A percentile compares a stretch with the other conserved stretches of the same genome.
Evolutionary conservation across 192 early-diverging fungal species (phyloP).

Genomic region (Obelidium mucronatum): DNA sequence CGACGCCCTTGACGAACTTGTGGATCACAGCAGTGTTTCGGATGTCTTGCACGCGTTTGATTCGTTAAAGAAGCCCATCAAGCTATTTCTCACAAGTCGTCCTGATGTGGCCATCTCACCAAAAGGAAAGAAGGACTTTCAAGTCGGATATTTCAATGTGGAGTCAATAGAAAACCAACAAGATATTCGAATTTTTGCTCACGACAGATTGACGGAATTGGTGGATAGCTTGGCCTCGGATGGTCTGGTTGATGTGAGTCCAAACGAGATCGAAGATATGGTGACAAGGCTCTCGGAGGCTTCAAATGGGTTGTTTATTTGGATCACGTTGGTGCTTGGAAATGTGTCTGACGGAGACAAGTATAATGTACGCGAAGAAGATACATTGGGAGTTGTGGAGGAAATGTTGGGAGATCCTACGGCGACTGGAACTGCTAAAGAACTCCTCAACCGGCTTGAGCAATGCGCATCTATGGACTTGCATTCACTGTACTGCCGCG

Average conservation of each 20-base stretch:
- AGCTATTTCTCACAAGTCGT: not conserved
- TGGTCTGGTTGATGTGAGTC: not conserved
- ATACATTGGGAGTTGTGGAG: too few relatives aligned
- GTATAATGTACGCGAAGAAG: too few relatives aligned
- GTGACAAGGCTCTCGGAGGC: not conserved
- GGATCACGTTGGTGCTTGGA: not conserved
- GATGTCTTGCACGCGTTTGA: not conserved
- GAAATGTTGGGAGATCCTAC: too few relatives aligned
- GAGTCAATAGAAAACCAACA: not conserved
- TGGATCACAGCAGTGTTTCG: not conserved
- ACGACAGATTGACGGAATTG: not conserved
- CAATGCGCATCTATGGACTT: not conserved
- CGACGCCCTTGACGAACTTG: not conserved
- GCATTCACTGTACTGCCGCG: not conserved
- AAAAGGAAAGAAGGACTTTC: not conserved
- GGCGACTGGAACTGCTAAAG: too few relatives aligned
- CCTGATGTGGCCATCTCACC: not conserved
- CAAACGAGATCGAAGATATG: not conserved
- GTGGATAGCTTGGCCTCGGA: too few relatives aligned
- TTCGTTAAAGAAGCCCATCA: not conserved
- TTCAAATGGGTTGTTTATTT: constrained; percentile 4
- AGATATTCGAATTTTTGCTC: not conserved
- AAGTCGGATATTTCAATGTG: not conserved
- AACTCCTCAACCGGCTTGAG: not conserved
- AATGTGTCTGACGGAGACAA: not conserved